phyloP scores from a whole-genome alignment of 148 eudicot genomes.

The Rhododendron griersonianum region DNA sequence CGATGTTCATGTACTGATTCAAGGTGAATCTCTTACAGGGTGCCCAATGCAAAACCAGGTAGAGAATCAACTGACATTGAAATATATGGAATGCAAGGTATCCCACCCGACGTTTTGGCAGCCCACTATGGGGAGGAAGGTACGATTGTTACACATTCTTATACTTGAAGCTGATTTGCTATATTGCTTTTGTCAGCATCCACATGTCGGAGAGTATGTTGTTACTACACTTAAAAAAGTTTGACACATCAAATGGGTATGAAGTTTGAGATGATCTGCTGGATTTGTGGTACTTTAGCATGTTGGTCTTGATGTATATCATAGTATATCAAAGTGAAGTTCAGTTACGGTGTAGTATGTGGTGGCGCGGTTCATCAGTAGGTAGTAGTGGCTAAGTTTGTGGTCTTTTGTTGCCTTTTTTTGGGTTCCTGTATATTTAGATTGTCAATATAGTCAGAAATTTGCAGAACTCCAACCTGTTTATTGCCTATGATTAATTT shows the following conservation, averaged over 20 bases:
- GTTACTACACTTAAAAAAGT: not conserved
- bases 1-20: not conserved
- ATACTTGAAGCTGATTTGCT: not conserved
- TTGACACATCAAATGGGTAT: not conserved
- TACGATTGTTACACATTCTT: slow-evolving; percentile 7
- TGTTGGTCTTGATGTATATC: not conserved
- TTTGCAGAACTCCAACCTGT: not conserved
- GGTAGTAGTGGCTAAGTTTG: not conserved
- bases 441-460: not conserved
- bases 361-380: not conserved
- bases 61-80: slow-evolving; percentile 93
- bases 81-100: slow-evolving; percentile 96
- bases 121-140: slow-evolving; percentile 90
- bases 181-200: not conserved
- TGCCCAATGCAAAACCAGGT: slow-evolving; percentile 90
- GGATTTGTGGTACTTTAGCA: not conserved
- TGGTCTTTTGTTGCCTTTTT: not conserved
- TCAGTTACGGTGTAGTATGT: not conserved
- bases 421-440: not conserved
- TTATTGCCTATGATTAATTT: not conserved
- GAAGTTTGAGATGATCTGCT: not conserved
- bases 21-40: slow-evolving; percentile 40
- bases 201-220: not conserved
- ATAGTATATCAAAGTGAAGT: not conserved
- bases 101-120: slow-evolving; percentile 73